Percentiles rank a stretch among this genome's conserved stretches.
Evolutionary conservation across 345 rosid species (phyloP).

Genomic region (Tarenaya hassleriana): DNA sequence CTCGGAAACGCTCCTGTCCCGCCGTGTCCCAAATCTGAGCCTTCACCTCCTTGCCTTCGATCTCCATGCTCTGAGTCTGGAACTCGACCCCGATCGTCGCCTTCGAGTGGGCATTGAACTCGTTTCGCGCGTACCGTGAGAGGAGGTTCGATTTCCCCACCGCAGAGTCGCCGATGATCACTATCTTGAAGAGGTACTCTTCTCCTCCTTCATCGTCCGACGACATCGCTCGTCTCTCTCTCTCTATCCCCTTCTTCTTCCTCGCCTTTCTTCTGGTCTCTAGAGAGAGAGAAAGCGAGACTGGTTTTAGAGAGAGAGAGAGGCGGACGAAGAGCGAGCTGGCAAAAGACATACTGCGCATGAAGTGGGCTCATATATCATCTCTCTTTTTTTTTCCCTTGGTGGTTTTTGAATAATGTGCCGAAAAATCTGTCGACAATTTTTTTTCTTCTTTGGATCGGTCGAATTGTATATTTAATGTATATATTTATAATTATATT

Average conservation of each 20-base stretch:
- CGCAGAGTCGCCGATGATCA: conserved; percentile 82
- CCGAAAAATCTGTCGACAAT: not conserved
- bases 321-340: conserved; percentile 21
- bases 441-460: not conserved
- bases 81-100: conserved; percentile 94
- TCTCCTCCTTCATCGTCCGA: conserved; percentile 63
- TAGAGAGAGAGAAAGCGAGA: conserved; percentile 15
- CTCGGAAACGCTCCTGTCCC: conserved; percentile 92
- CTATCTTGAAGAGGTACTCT: conserved; percentile 81
- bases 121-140: conserved; percentile 78
- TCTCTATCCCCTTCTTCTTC: not conserved
- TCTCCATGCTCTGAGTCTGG: conserved; percentile 82
- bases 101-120: conserved; percentile 78
- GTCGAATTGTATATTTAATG: not conserved
- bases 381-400: not conserved
- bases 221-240: conserved; percentile 22
- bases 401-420: not conserved
- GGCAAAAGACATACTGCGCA: conserved; percentile 48
- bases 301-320: conserved; percentile 8
- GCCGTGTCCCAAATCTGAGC: conserved; percentile 99
- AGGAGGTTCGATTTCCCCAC: conserved; percentile 85
- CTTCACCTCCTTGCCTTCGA: conserved; percentile 82
- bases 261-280: not conserved
- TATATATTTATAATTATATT: no score
- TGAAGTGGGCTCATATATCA: conserved; percentile 29